Percentiles rank a stretch among this genome's conserved stretches.
phyloP scores from a whole-genome alignment of 164 flowering plant genomes.

The Magnolia sinica region DNA sequence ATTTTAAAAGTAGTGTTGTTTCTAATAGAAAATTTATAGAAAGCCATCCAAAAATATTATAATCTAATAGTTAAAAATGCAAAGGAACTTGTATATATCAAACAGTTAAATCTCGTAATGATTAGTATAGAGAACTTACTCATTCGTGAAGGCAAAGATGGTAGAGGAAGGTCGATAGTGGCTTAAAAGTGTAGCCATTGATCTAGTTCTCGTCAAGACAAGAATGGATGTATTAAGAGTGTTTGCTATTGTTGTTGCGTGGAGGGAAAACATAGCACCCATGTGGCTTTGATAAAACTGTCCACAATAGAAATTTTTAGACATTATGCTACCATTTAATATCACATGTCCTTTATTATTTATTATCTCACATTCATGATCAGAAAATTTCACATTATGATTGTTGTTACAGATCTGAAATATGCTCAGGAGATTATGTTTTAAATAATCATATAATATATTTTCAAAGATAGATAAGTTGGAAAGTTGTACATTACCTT shows the following conservation, averaged over 20 bases:
- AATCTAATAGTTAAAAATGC: background rate
- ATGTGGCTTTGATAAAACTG: slow-evolving; percentile 61
- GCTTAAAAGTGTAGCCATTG: slow-evolving; percentile 86
- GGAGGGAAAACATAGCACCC: slow-evolving; percentile 94
- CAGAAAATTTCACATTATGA: no score
- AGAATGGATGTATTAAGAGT: slow-evolving; percentile 81
- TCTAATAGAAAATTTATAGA: no score
- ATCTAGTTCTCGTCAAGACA: slow-evolving; percentile 94
- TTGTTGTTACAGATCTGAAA: no score
- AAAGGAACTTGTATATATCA: background rate
- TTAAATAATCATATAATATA: no score
- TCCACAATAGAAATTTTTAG: background rate
- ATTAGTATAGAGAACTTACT: slow-evolving; percentile 44
- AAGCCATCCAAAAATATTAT: background rate
- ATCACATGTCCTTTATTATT: no score
- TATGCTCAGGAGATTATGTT: no score
- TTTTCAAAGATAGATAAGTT: no score
- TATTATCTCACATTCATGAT: no score
- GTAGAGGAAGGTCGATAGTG: slow-evolving; percentile 78
- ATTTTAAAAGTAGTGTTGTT: background rate
- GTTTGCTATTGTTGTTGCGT: slow-evolving; percentile 89
- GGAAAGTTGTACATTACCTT: no score
- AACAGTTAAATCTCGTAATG: background rate
- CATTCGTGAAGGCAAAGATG: slow-evolving; percentile 92
- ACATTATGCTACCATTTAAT: no score